Conservation (phyloP, 192 early-diverging fungal species). For the Powellomyces hirtus region DNA sequence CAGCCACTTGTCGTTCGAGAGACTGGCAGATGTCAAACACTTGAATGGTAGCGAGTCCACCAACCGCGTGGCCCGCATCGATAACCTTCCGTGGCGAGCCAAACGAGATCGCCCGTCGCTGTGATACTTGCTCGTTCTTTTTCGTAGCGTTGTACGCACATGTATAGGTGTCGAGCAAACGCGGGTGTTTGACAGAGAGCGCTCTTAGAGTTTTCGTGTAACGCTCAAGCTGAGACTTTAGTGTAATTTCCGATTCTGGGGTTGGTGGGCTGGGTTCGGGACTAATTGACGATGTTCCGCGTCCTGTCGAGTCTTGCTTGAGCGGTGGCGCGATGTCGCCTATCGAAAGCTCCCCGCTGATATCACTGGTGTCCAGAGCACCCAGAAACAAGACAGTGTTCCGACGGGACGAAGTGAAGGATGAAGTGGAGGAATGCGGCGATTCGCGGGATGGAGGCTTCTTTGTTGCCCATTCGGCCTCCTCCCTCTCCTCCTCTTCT, state of each 20-base stretch:
- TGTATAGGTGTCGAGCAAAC: background rate
- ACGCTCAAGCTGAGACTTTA: background rate
- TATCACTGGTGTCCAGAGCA: background rate
- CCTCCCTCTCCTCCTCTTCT: background rate
- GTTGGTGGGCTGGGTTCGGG: background rate
- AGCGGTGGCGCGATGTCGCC: background rate
- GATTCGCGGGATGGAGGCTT: background rate
- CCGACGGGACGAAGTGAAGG: background rate
- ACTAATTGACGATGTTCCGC: background rate
- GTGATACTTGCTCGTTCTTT: background rate
- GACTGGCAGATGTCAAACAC: background rate
- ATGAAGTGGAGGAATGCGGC: background rate
- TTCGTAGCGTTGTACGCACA: background rate
- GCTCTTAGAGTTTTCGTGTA: background rate
- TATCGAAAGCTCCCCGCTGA: background rate
- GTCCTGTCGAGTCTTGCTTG: background rate
- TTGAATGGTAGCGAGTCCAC: background rate
- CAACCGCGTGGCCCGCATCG: background rate
- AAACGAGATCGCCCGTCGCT: background rate
- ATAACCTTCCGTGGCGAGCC: background rate
- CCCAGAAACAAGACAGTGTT: background rate
- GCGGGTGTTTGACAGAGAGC: background rate
- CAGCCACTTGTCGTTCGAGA: background rate
- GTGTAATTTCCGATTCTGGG: background rate
- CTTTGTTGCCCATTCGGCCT: no score